Evolutionary conservation across 2,329 filamentous ascomycete species (phyloP), one percentile per base, ranked within the genome.

Genomic region (Monosporascus sp.): DNA sequence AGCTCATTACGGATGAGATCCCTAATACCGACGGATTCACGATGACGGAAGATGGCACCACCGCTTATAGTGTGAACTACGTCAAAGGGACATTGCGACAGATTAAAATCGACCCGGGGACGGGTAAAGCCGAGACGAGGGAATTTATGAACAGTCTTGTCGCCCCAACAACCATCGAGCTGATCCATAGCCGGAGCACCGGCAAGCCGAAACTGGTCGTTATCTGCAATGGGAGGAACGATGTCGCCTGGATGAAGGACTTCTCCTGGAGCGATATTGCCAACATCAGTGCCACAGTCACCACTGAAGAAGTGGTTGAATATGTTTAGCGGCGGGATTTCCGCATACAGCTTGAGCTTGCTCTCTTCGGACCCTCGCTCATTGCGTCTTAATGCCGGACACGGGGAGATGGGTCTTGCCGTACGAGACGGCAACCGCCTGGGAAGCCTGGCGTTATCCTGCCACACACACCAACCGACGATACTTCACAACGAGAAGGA

Each of bases 171-270:
- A 57, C 61, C 5, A 52, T 68, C 2, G 61, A 66, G 50, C 47
- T 68, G 14, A 50, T 51, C 8, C 51, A 57, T 34, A 38, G 52
- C 18, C 15, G 2, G 14, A 22, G 15, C 11, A 51, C 60, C 37
- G 52, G 41, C 11, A 57, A 60, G 51, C 54, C 55, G n/a, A 64
- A 60, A 50, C 44, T 68, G 18, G 65, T 60, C 25, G 54, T 67
- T 15, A 58, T 66, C 3, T 68, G 66, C 53, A 65, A 60, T 48
- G 66, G 66, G 18, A 59, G 64, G 52, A 65, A 67, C 48, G 60
- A 68, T 44, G 60, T 67, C 66, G 59, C 67, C 54, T 65, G 62
- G 61, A 48, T 57, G 51, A 62, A 63, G 41, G 56, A 59, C 51
- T 56, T 55, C 18, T 58, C 60, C 8, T 65, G 63, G 63, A 58